Evolutionary conservation across 2,329 filamentous ascomycete species (phyloP).

Genomic region (Fusarium armeniacum): DNA sequence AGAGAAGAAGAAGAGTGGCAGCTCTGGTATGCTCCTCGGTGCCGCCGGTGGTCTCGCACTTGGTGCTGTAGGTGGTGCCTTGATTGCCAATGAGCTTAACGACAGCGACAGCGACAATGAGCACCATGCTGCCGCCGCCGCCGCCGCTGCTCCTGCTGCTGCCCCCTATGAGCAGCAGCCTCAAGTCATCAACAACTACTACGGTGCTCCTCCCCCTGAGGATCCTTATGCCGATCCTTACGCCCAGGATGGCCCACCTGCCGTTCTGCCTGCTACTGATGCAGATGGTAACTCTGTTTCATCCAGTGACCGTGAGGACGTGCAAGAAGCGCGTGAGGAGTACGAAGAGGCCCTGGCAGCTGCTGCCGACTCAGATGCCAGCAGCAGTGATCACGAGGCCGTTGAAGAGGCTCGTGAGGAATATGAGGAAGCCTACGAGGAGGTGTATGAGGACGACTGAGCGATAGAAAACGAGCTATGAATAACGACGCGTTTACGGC

Average conservation of each 20-base stretch:
- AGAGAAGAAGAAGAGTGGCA: conserved; percentile 59
- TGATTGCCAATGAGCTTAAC: conserved; percentile 67
- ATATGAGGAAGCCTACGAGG: conserved; percentile 57
- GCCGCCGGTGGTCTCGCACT: conserved; percentile 71
- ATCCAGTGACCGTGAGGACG: conserved; percentile 59
- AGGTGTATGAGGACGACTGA: conserved; percentile 49
- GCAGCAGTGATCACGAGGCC: conserved; percentile 66
- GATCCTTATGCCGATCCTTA: conserved; percentile 35
- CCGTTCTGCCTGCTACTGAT: conserved; percentile 57
- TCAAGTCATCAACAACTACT: conserved; percentile 35
- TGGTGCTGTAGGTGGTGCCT: conserved; percentile 69
- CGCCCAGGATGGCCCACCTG: conserved; percentile 49
- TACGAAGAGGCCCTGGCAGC: conserved; percentile 60
- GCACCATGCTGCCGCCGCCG: conserved; percentile 22
- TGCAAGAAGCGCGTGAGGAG: conserved; percentile 59
- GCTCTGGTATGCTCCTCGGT: conserved; percentile 69
- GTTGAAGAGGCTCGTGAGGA: conserved; percentile 67
- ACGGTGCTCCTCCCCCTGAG: conserved; percentile 37
- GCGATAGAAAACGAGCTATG: conserved; percentile 31
- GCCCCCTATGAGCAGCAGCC: neutral
- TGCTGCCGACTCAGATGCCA: conserved; percentile 60
- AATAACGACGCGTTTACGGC: conserved; percentile 45
- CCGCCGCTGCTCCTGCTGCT: conserved; percentile 19
- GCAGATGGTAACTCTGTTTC: conserved; percentile 60
- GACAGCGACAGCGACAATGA: conserved; percentile 48